These are phyloP conservation scores for Prunus campanulata DNA, from an alignment of 306 rosid genomes.

Conservation along the genomic window DNA sequence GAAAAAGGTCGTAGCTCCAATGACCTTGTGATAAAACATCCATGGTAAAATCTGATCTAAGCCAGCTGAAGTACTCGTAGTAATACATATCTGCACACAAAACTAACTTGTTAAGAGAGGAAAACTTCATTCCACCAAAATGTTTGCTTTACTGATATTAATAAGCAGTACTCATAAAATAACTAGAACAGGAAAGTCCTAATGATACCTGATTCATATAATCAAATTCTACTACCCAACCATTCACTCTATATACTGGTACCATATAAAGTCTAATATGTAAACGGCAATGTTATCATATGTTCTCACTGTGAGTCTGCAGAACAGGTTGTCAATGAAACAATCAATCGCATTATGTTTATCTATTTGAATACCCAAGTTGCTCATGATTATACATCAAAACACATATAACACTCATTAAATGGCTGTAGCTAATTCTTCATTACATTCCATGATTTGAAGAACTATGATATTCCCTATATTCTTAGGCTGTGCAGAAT, in stretches of 20 bases:
- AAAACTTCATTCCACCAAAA: neutral
- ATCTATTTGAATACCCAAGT: neutral
- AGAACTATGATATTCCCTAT: neutral
- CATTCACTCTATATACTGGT: neutral
- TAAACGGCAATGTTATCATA: neutral
- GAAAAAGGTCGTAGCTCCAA: constrained; percentile 75
- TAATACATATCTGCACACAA: constrained; percentile 68
- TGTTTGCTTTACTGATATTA: neutral
- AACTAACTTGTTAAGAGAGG: neutral
- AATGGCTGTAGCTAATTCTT: neutral
- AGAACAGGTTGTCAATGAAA: neutral
- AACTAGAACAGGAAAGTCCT: neutral
- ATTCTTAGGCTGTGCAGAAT: neutral
- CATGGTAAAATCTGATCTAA: constrained; percentile 95
- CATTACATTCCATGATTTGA: neutral
- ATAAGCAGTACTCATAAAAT: neutral
- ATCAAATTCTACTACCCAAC: neutral
- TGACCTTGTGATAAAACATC: constrained; percentile 97
- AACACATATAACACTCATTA: neutral
- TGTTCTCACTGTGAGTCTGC: neutral
- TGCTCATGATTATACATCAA: neutral
- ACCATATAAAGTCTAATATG: neutral
- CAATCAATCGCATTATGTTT: neutral
- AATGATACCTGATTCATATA: neutral
- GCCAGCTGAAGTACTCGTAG: constrained; percentile 86